Base-by-base conservation (phyloP, 2,329 filamentous ascomycete species). In the Sclerotinia spermophila region DNA sequence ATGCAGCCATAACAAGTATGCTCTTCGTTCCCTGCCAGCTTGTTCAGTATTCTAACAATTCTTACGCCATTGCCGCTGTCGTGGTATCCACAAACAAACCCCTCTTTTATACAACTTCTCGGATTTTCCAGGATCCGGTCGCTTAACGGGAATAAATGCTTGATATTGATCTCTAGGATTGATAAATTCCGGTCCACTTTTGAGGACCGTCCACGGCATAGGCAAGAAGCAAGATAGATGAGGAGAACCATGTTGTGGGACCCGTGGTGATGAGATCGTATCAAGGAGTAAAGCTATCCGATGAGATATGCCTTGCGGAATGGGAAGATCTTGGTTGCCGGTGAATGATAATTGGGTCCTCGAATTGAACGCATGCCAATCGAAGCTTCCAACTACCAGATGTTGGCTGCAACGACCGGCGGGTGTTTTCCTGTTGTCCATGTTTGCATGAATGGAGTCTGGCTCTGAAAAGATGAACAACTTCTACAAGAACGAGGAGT, bases 271-370 rank as follows among this genome's bases (percentile, higher is more conserved):
- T 53, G n/a, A 53, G 48, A 27, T 27, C n/a, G 13, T 53, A 27
- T 53, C n/a, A 53, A 27, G n/a, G 17, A 53, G 13, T 13, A 53
- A 8, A 13, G 27, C 27, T 27, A 17, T 15, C 17, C 0, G 77
- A 65, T 77, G 75, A 68, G 73, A 74, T 71, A 78, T 76, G 5
- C 76, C 71, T 56, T 79, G 81, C 58, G 83, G 84, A 74, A 84
- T 82, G 3, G 84, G 82, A 40, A 82, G 80, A 79, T 83, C 82
- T 73, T 80, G 83, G 72, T 87, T 83, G 65, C 84, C 85, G 94
- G 94, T 53, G 40, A 97, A 88, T 80, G 97, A 97, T 0, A 94
- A 92, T 78, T 96, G 92, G 24, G 92, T 97, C 82, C 96, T 94
- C 0, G 94, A 94, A 78, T 97, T 97, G 83, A 97, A 97, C 24